Evolutionary conservation across 106 monocot genomes (phyloP), one percentile per base, ranked within the genome.

Genomic region (Triglochin maritima): DNA sequence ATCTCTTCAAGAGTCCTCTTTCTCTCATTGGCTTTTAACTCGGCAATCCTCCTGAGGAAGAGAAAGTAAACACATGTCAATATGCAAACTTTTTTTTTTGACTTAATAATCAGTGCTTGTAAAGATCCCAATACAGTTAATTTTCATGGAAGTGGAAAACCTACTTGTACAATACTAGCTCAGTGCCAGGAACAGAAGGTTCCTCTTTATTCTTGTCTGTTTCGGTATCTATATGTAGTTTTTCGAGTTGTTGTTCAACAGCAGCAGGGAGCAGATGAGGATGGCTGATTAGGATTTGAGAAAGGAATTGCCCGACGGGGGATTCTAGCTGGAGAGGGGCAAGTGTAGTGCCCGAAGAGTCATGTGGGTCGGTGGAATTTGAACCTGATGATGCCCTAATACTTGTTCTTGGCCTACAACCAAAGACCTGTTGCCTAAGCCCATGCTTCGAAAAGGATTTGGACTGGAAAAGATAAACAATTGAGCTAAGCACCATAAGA

Each of bases 181-280:
- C 74, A 17, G 65, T 59, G 46, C 64, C 57, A n/a, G 65, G n/a
- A 61, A 52, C 50, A 10, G 65, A 64, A 3, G 74, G 64, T 43
- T 66, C 87, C n/a, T 90, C 87, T 59, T 72, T 76, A 42, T 49
- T 56, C 70, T 79, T 82, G 49, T 87, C 78, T 14, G 77, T 71
- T n/a, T 95, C 87, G 1, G 77, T 84, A 46, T 82, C 85, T 3
- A 75, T 81, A 60, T 87, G 80, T 4, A 95, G 90, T 67, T 90
- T 82, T 69, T 95, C 79, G 2, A 95, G 87, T 77, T 95, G 94
- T 59, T 90, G 84, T 44, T 95, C 94, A 60, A 87, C 90, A 49
- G 90, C 94, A 72, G 94, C 90, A 6, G 87, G 85, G 55, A 95
- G 77, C 5, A 95, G 85, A 72, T 95, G 90, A 2, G 90, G 94